phyloP scores from a whole-genome alignment of 2,329 filamentous ascomycete genomes.

The Amauroascus niger region DNA sequence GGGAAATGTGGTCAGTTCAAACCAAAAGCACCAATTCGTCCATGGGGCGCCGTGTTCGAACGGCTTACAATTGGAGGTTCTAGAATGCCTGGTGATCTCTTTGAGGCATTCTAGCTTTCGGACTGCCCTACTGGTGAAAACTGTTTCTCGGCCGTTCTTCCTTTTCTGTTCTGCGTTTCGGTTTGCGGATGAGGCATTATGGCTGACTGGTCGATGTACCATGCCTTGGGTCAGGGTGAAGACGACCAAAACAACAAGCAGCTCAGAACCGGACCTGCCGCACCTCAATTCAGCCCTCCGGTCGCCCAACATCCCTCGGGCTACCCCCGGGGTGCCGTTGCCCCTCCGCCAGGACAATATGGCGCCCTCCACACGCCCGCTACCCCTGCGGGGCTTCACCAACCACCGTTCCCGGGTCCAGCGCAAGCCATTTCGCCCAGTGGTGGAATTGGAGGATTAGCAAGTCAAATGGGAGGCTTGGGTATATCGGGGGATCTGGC shows the following conservation, averaged over 20 bases:
- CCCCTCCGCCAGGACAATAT: constrained; percentile 23
- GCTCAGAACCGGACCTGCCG: constrained; percentile 42
- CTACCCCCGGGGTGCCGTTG: constrained; percentile 28
- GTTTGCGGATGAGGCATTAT: constrained; percentile 24
- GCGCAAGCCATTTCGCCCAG: constrained; percentile 16
- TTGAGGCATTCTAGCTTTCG: background rate
- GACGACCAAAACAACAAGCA: constrained; percentile 49
- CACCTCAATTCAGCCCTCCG: constrained; percentile 44
- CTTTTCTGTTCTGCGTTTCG: background rate
- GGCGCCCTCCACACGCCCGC: constrained; percentile 3
- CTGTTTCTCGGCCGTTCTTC: background rate
- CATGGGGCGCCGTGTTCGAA: background rate
- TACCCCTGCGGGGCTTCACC: constrained; percentile 5
- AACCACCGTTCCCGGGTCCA: constrained; percentile 11
- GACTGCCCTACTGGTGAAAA: background rate
- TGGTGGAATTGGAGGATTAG: constrained; percentile 33
- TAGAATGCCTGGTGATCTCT: background rate
- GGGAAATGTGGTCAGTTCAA: constrained; percentile 12
- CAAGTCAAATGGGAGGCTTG: constrained; percentile 49
- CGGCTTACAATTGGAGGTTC: constrained; percentile 1
- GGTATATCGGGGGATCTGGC: constrained; percentile 49
- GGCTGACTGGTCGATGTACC: constrained; percentile 37
- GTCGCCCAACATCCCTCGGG: constrained; percentile 30
- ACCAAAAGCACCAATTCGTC: background rate
- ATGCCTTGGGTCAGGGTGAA: constrained; percentile 31